These are phyloP conservation scores for Rhododendron ovatum DNA, from an alignment of 148 eudicot genomes.

Conservation along the genomic window DNA sequence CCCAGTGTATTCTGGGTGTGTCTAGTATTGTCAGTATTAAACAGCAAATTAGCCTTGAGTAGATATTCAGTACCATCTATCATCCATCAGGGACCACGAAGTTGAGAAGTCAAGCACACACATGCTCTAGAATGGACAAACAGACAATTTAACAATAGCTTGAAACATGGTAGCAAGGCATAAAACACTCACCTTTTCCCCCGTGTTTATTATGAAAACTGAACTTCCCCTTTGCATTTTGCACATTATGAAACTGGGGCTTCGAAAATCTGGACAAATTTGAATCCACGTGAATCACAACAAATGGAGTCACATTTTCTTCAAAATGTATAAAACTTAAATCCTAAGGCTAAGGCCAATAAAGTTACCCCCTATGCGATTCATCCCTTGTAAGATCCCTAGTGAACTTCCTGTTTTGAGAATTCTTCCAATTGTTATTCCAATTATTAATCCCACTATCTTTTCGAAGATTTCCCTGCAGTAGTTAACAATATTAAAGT, in stretches of 20 bases:
- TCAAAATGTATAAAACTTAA: not conserved
- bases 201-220: conserved; percentile 29
- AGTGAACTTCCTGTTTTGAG: conserved; percentile 38
- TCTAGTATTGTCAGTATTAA: not conserved
- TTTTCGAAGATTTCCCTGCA: conserved; percentile 46
- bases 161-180: not conserved
- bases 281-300: not conserved
- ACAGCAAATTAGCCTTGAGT: not conserved
- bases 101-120: not conserved
- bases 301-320: not conserved
- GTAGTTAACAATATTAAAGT: conserved; percentile 5
- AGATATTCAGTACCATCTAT: not conserved
- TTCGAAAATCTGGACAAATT: conserved; percentile 35
- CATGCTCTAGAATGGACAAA: not conserved
- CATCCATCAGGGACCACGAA: not conserved
- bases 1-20: not conserved
- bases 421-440: conserved; percentile 21
- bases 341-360: conserved; percentile 5
- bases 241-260: conserved; percentile 23
- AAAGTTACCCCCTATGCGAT: conserved; percentile 42
- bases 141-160: not conserved
- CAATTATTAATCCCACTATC: conserved; percentile 24
- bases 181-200: conserved; percentile 37
- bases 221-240: conserved; percentile 35
- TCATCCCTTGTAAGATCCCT: conserved; percentile 33